Evolutionary conservation across 1,284 basidiomycete species (phyloP), one percentile per base, ranked within the genome.

Genomic region (Polyporus tsugae): DNA sequence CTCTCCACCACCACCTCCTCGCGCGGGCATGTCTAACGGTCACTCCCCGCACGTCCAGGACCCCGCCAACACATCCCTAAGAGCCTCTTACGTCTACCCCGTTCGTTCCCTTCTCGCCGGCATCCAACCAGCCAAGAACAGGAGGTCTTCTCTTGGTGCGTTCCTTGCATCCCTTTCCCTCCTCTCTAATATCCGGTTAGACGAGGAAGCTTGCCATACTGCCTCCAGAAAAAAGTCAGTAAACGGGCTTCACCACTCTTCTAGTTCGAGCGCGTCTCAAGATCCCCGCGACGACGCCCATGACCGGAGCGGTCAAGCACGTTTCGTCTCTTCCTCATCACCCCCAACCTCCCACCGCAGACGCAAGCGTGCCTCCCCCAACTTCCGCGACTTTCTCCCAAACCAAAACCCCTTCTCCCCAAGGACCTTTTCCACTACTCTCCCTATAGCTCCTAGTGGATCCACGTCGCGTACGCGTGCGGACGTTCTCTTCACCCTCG

Each of bases 51-150:
- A 38, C 38, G 15, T 41, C 13, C 52, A 62, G 19, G 6, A 42
- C 9, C 11, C 29, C 11, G 11, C 49, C 64, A 55, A 4, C 46
- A 36, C 53, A 13, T 33, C 68, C 38, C 39, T 25, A 10, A 60
- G 63, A 7, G 35, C 65, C 1, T 74, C 75, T 35, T 76, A 73
- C 70, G 76, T 81, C 46, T 81, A 80, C 58, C 80, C 79, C 13
- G 75, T 80, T 53, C 75, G 77, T 29, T 78, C 80, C 13, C 70
- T 81, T 19, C 75, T 80, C 25, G 73, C 68, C 55, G 76, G 78
- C 15, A 78, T 80, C 35, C 78, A 77, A 36, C 72, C 77, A 0
- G 75, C 71, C 46, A 55, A 83, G 83, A 64, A 86, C 85, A 19
- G 78, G 33, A 35, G 53, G 46, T 49, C 22, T 49, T 49, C 53